These are phyloP conservation scores for Immersiporthe knoxdaviesiana DNA, from an alignment of 2,329 filamentous ascomycete species.

Conservation along the genomic window DNA sequence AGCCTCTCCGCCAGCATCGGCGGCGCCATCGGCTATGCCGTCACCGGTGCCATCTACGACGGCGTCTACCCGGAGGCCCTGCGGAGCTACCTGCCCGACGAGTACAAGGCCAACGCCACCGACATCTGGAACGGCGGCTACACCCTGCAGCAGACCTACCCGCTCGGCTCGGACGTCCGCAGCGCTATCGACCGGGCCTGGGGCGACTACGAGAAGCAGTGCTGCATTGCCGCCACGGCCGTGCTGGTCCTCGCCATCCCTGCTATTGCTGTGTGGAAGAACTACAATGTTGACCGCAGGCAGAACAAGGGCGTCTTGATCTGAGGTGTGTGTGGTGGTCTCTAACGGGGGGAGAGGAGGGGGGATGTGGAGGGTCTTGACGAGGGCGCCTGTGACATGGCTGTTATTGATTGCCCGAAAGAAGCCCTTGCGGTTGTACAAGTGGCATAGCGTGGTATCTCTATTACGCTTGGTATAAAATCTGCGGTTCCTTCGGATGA, in stretches of 20 bases:
- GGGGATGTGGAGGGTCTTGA: background rate
- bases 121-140: conserved; percentile 37
- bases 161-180: conserved; percentile 36
- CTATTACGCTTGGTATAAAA: background rate
- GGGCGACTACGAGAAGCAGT: conserved; percentile 42
- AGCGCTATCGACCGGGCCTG: conserved; percentile 43
- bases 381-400: background rate
- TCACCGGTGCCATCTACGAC: conserved; percentile 26
- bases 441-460: background rate
- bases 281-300: conserved; percentile 41
- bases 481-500: background rate
- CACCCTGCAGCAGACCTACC: conserved; percentile 36
- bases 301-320: conserved; percentile 32
- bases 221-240: conserved; percentile 40
- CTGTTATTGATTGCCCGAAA: background rate
- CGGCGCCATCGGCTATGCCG: conserved; percentile 38
- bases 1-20: conserved; percentile 41
- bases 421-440: background rate
- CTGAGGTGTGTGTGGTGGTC: background rate
- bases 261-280: conserved; percentile 42
- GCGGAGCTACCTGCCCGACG: conserved; percentile 24
- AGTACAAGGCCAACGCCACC: conserved; percentile 33
- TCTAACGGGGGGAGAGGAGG: background rate
- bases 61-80: conserved; percentile 27
- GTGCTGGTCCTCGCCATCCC: conserved; percentile 40